A percentile compares a stretch with the other conserved stretches of the same genome.
These are phyloP conservation scores for Globisporangium echinulatum DNA, from an alignment of 352 stramenopile species.

Conservation along the genomic window DNA sequence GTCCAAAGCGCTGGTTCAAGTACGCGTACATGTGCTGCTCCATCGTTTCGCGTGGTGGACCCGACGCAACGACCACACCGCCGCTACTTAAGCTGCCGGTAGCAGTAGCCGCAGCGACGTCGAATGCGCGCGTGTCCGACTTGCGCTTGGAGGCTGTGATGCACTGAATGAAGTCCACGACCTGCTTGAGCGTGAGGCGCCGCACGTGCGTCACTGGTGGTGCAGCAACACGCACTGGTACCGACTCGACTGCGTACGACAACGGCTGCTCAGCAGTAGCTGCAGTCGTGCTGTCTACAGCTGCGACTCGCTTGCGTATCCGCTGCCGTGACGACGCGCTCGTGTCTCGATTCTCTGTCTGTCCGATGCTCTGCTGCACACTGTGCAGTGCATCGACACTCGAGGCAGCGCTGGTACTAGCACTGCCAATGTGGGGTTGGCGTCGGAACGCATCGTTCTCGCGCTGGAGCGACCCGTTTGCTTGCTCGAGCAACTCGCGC, in stretches of 20 bases:
- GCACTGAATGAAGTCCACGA: conserved; percentile 65
- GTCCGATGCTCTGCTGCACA: no score
- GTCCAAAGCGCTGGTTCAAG: conserved; percentile 80
- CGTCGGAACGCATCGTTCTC: conserved; percentile 18
- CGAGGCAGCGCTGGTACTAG: neutral
- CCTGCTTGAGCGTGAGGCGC: conserved; percentile 70
- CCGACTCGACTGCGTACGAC: neutral
- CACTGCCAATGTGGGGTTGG: neutral
- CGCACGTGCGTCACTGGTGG: conserved; percentile 12
- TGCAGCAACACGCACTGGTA: neutral
- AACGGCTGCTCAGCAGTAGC: neutral
- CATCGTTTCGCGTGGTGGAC: conserved; percentile 69
- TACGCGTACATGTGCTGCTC: conserved; percentile 90
- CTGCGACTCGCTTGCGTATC: conserved; percentile 14
- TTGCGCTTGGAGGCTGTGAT: conserved; percentile 72
- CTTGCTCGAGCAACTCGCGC: conserved; percentile 36
- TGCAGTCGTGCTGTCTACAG: no score
- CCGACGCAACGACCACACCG: neutral
- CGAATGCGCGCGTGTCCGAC: conserved; percentile 41
- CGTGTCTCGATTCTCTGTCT: no score
- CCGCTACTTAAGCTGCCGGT: no score
- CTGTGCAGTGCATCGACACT: neutral
- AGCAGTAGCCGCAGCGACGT: conserved; percentile 5
- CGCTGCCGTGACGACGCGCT: conserved; percentile 1
- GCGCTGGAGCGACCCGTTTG: conserved; percentile 37